These are phyloP conservation scores for Sporothrix pallida DNA, from an alignment of 2,329 filamentous ascomycete genomes.

Conservation along the genomic window DNA sequence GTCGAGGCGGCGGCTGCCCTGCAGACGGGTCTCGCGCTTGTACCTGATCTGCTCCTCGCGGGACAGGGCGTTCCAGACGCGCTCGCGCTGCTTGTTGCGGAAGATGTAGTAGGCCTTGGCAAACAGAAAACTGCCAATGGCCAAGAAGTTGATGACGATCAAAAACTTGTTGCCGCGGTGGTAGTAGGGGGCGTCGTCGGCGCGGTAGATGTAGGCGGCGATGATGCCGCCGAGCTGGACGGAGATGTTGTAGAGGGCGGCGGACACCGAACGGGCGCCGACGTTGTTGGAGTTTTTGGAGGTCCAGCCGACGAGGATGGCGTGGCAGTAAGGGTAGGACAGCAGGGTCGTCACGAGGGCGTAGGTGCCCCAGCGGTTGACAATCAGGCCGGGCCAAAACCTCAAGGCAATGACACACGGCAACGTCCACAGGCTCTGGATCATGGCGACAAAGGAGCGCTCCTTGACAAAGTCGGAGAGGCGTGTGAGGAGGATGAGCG, in stretches of 20 bases:
- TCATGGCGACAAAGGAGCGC: conserved; percentile 48
- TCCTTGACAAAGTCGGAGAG: conserved; percentile 58
- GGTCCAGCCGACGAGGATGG: conserved; percentile 64
- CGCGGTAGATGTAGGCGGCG: conserved; percentile 55
- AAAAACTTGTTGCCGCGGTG: conserved; percentile 38
- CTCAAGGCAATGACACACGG: conserved; percentile 59
- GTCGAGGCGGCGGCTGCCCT: conserved; percentile 53
- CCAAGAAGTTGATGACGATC: conserved; percentile 50
- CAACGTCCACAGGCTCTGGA: conserved; percentile 60
- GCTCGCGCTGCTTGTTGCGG: conserved; percentile 53
- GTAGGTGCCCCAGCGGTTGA: conserved; percentile 58
- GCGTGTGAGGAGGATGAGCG: conserved; percentile 57
- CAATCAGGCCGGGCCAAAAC: conserved; percentile 52
- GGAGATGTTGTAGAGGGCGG: conserved; percentile 42
- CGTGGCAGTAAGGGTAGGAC: conserved; percentile 63
- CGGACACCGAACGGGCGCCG: conserved; percentile 33
- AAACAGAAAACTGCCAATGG: conserved; percentile 55
- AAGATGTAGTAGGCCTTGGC: conserved; percentile 60
- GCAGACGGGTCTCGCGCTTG: conserved; percentile 48
- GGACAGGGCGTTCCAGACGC: conserved; percentile 55
- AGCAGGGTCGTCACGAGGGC: conserved; percentile 56
- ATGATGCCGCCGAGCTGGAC: conserved; percentile 47
- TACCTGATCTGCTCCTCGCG: conserved; percentile 48
- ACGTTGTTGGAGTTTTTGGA: conserved; percentile 57
- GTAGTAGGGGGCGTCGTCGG: conserved; percentile 38